Percentiles rank a stretch among this genome's conserved stretches.
Conservation (phyloP, 2,329 filamentous ascomycete genomes). For the Drechslera avenae region DNA sequence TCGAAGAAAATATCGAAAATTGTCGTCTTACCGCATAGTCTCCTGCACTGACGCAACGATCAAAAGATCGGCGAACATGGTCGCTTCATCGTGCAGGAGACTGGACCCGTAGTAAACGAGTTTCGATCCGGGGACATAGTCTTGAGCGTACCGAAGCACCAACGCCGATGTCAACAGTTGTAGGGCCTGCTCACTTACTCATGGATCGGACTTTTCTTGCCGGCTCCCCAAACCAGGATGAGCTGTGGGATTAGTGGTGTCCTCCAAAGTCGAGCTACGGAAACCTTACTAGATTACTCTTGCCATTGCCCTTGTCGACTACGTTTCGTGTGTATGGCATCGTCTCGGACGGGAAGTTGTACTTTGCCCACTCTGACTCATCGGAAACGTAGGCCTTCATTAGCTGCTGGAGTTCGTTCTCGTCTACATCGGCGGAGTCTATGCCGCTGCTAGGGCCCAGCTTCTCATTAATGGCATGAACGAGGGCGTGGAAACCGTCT, state of each 20-base stretch:
- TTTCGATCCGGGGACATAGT: neutral
- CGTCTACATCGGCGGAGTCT: slow-evolving; percentile 80
- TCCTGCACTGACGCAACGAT: slow-evolving; percentile 39
- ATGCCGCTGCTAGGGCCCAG: slow-evolving; percentile 83
- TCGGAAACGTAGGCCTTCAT: slow-evolving; percentile 77
- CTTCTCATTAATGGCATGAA: slow-evolving; percentile 72
- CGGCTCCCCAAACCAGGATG: slow-evolving; percentile 86
- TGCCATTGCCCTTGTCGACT: slow-evolving; percentile 86
- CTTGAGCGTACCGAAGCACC: neutral
- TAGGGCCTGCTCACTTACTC: slow-evolving; percentile 55
- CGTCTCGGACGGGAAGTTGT: slow-evolving; percentile 72
- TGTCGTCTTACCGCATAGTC: slow-evolving; percentile 32
- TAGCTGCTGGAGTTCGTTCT: slow-evolving; percentile 69
- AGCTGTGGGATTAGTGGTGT: slow-evolving; percentile 59
- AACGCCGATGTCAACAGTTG: slow-evolving; percentile 23
- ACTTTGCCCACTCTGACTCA: slow-evolving; percentile 72
- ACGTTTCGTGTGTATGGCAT: slow-evolving; percentile 84
- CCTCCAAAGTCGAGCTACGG: neutral
- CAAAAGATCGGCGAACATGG: slow-evolving; percentile 33
- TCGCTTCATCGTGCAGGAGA: slow-evolving; percentile 40
- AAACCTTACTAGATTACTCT: slow-evolving; percentile 69
- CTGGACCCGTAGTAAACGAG: slow-evolving; percentile 9
- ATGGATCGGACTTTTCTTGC: slow-evolving; percentile 82
- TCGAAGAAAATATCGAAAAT: slow-evolving; percentile 4
- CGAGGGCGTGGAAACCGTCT: slow-evolving; percentile 68